phyloP scores from a whole-genome alignment of 2,329 filamentous ascomycete species.

The Cyanodermella asteris region DNA sequence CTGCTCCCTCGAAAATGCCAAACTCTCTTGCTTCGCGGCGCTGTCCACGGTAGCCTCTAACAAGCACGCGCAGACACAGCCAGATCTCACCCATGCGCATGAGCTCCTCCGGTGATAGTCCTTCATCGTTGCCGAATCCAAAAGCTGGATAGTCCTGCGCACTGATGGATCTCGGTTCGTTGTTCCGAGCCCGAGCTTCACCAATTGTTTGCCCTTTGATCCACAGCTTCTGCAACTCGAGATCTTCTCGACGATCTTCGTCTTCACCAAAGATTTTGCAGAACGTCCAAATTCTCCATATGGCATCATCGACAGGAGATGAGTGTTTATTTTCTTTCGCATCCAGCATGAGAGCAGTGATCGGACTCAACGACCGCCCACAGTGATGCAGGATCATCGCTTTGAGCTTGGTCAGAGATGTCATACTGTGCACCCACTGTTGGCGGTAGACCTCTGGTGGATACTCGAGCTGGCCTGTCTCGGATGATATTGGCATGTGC shows the following conservation, averaged over 20 bases:
- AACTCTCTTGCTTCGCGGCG: conserved; percentile 30
- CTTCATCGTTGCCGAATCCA: conserved; percentile 31
- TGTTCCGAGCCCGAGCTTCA: conserved; percentile 22
- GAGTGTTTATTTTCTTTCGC: conserved; percentile 23
- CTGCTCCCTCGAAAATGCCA: conserved; percentile 31
- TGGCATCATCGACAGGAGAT: conserved; percentile 34
- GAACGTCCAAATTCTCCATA: conserved; percentile 46
- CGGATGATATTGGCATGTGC: conserved; percentile 25
- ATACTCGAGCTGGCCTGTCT: conserved; percentile 25
- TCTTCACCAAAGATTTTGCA: conserved; percentile 39
- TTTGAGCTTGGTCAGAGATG: conserved; percentile 32
- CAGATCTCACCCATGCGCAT: conserved; percentile 45
- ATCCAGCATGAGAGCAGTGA: conserved; percentile 31
- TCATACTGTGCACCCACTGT: conserved; percentile 29
- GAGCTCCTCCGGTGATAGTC: conserved; percentile 32
- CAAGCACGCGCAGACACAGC: conserved; percentile 34
- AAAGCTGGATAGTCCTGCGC: conserved; percentile 36
- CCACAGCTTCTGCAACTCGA: conserved; percentile 40
- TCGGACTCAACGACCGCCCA: conserved; percentile 31
- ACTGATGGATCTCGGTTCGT: conserved; percentile 17
- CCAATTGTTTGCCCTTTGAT: conserved; percentile 33
- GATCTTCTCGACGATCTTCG: conserved; percentile 35
- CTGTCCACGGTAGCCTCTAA: conserved; percentile 33
- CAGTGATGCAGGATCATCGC: conserved; percentile 33
- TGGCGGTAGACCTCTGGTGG: conserved; percentile 30